Evolutionary conservation across 345 rosid species (phyloP), one percentile per base, ranked within the genome.

Genomic region (Tarenaya hassleriana): DNA sequence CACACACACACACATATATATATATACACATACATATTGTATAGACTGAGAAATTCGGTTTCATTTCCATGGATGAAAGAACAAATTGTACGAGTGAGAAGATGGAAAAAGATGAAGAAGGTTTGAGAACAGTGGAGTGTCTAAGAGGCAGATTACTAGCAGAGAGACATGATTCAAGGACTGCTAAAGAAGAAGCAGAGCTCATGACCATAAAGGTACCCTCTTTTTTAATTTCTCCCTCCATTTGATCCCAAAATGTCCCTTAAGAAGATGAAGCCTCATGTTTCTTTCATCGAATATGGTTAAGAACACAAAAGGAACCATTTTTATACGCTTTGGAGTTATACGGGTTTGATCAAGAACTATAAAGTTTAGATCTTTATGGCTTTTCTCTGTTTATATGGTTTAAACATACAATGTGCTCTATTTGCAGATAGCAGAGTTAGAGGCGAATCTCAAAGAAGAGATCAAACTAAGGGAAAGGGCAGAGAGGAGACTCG

Each of bases 121-220:
- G 74, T 31, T 37, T 68, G 48, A 78, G 77, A 68, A 85, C 89
- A 16, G 34, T 82, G 37, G 87, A 84, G 61, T 78, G 87, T 62
- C 64, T 91, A 27, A 82, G 96, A 77, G 98, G 95, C 50, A 84
- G 92, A 65, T 52, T 91, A 55, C 75, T 80, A 46, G 88, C 98
- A 16, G 95, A 87, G 69, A 87, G 98, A 60, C 92, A 87, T 62
- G 79, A 80, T 62, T 87, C 98, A 35, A 84, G 56, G 69, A 56
- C 55, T 43, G 88, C 82, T 8, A 87, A 82, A 52, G 73, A 87
- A 47, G 82, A 82, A n/a, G 87, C 95, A 48, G 78, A 79, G 33
- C 56, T 72, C 47, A 55, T 74, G 72, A 67, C 69, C 24, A 70
- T 34, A 27, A 81, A 77, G 97, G 97, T 90, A 18, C 34, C 49